phyloP scores from a whole-genome alignment of 306 rosid genomes.

The Lablab purpureus region DNA sequence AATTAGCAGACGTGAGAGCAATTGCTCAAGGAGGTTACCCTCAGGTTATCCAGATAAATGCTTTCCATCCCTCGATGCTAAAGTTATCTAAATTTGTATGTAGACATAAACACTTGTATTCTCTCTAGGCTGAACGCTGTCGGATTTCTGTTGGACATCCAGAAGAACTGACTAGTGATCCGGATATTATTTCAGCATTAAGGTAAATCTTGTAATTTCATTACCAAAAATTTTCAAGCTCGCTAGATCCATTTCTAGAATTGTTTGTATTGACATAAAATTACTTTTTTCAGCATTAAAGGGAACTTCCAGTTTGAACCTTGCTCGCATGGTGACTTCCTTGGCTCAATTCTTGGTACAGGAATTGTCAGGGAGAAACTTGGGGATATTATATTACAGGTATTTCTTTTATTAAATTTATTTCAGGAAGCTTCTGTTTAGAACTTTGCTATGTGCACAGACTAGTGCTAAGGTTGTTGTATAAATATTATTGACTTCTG shows the following conservation, averaged over 20 bases:
- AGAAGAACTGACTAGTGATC: constrained; percentile 81
- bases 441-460: constrained; percentile 17
- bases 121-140: constrained; percentile 89
- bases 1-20: constrained; percentile 79
- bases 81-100: constrained; percentile 34
- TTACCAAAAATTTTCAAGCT: constrained; percentile 22
- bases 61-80: neutral
- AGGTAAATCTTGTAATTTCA: constrained; percentile 55
- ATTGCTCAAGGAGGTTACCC: constrained; percentile 94
- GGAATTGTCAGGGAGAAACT: constrained; percentile 86
- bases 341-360: constrained; percentile 87
- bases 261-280: constrained; percentile 28
- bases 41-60: constrained; percentile 61
- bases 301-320: constrained; percentile 87
- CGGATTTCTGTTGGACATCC: constrained; percentile 89
- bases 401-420: constrained; percentile 34
- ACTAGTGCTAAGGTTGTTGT: constrained; percentile 17
- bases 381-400: constrained; percentile 92
- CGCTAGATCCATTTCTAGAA: constrained; percentile 17
- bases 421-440: constrained; percentile 13
- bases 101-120: constrained; percentile 28
- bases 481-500: constrained; percentile 3
- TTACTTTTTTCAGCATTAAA: constrained; percentile 66
- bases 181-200: constrained; percentile 85
- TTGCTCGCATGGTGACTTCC: constrained; percentile 91